Evolutionary conservation across 129 eudicot genomes (phyloP), one percentile per base, ranked within the genome.

Genomic region (Flaveria trinervia): DNA sequence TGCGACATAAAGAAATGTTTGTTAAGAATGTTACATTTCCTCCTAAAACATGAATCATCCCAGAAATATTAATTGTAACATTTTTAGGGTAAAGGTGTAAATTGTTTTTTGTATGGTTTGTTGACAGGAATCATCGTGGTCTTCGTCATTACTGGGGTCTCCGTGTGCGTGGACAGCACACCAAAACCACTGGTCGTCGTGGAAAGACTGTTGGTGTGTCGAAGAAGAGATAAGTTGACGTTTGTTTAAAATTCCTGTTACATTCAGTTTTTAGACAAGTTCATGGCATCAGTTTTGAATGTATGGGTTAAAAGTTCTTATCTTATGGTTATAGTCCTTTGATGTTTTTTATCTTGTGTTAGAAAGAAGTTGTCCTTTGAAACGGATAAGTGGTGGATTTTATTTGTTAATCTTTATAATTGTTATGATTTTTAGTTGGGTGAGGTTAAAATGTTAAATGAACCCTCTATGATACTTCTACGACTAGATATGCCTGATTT

Each of bases 181-280:
- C 85, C 39, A 82, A 82, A 59, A 82, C 85, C 48, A 82, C 82
- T 7, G 85, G 85, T 2, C 85, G 85, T 28, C 78, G 81, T 50
- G 85, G 93, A 43, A 88, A 88, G 82, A 88, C 93, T 23, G 90
- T 88, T 60, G 93, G 93, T 82, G 93, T 88, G 75, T 88, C 93
- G 4, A 88, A 88, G 87, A 88, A 88, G 93, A 68, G 93, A 85
- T 88, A 86, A 79, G 65, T 9, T 13, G 9, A 2, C 25, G 4
- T 48, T 6, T 65, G 20, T 57, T 41, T 11, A n/a, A 43, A 45
- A 45, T 1, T 33, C 11, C 2, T 26, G 48, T 48, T 61, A 61
- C 30, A 33, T 79, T 41, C 9, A 11, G 45, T 68, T 41, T 41
- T 77, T 68, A 68, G 81, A 54, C 75, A 55, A 9, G 50, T 8